Evolutionary conservation across 495 filamentous ascomycete genomes (phyloP).

Genomic region (Lepraria neglecta): DNA sequence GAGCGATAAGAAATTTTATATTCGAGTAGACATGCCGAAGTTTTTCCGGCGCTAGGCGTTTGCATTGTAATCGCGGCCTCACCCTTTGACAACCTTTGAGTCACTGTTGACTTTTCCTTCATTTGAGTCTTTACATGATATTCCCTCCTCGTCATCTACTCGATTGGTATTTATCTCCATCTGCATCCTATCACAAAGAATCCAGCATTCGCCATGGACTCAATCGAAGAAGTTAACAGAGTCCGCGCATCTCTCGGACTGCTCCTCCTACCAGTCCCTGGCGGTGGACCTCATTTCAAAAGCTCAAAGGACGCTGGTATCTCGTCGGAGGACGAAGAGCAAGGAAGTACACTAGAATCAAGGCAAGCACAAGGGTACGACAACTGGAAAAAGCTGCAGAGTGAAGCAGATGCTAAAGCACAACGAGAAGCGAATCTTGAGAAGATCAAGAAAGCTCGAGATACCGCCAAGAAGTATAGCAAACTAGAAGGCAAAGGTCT

Average conservation of each 20-base stretch:
- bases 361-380: conserved; percentile 70
- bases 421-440: conserved; percentile 70
- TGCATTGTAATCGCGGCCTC: conserved; percentile 1
- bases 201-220: conserved; percentile 10
- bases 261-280: conserved; percentile 81
- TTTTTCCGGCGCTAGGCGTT: conserved; percentile 32
- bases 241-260: conserved; percentile 83
- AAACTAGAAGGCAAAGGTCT: conserved; percentile 75
- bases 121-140: no score
- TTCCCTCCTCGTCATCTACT: no score
- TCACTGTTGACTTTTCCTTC: background rate
- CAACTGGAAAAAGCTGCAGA: conserved; percentile 63
- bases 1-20: conserved; percentile 29
- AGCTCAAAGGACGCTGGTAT: conserved; percentile 42
- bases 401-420: conserved; percentile 57
- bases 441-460: conserved; percentile 82
- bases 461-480: conserved; percentile 65
- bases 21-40: conserved; percentile 13
- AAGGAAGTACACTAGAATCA: conserved; percentile 69
- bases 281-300: conserved; percentile 58
- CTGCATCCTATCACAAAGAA: background rate
- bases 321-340: conserved; percentile 54
- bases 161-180: background rate
- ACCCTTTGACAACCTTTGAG: background rate
- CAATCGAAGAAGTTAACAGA: conserved; percentile 92